phyloP scores from a whole-genome alignment of 176 grass and related monocot species.

The Oryza punctata region DNA sequence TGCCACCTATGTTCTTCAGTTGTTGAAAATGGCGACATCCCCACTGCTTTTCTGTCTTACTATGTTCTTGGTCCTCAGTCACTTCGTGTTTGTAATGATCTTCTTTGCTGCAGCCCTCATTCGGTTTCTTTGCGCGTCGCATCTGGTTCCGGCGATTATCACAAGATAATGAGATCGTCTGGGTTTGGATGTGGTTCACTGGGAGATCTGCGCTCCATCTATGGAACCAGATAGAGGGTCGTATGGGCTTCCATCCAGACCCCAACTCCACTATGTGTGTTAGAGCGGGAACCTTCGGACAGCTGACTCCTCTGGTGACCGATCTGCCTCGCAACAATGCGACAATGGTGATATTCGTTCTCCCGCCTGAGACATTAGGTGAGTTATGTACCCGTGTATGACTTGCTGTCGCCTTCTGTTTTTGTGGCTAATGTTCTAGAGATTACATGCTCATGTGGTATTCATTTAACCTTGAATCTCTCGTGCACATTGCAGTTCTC shows the following conservation, averaged over 20 bases:
- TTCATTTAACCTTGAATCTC: no score
- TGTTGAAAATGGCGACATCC: neutral
- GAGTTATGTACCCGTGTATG: no score
- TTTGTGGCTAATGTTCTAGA: no score
- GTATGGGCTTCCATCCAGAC: neutral
- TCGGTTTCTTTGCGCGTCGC: neutral
- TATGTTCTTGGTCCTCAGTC: neutral
- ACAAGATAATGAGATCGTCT: no score
- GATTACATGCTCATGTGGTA: no score
- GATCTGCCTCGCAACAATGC: constrained; percentile 6
- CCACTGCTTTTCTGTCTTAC: neutral
- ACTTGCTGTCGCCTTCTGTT: no score
- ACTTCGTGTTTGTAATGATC: neutral
- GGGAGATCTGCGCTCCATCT: neutral
- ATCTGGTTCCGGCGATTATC: neutral
- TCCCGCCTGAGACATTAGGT: no score
- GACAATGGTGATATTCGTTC: neutral
- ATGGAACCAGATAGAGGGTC: neutral
- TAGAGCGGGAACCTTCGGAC: constrained; percentile 13
- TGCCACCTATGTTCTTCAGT: neutral
- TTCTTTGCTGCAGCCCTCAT: neutral
- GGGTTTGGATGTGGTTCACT: neutral
- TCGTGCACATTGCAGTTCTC: no score
- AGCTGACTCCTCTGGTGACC: constrained; percentile 29
- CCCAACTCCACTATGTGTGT: constrained; percentile 2